Evolutionary conservation across 108 stramenopile genomes (phyloP).

Genomic region (Conticribra weissflogii): DNA sequence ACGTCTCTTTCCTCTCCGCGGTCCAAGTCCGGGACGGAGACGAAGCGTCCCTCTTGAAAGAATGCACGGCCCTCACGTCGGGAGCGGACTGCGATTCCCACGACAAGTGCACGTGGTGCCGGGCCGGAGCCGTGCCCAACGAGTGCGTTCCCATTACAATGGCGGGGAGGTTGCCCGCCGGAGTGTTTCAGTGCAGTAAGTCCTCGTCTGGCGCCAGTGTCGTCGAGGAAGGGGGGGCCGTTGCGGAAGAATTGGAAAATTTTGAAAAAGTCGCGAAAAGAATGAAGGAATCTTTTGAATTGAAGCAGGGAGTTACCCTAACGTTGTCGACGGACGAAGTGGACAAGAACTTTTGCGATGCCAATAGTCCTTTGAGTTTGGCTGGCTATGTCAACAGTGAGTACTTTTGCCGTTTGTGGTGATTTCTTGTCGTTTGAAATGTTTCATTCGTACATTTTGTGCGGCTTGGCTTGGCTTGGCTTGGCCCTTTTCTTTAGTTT

Average conservation of each 20-base stretch:
- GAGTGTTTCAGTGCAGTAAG: conserved; percentile 12
- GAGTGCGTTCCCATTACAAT: conserved; percentile 3
- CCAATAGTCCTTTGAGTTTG: conserved; percentile 37
- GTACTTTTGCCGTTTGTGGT: neutral
- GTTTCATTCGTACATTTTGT: no score
- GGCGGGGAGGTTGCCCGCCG: neutral
- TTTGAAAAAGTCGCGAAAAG: neutral
- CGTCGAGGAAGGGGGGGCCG: neutral
- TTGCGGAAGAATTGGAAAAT: neutral
- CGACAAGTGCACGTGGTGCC: conserved; percentile 21
- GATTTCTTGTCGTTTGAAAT: neutral
- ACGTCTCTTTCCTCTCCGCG: no score
- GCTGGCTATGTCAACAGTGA: conserved; percentile 54
- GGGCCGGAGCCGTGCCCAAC: conserved; percentile 15
- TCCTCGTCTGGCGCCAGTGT: neutral
- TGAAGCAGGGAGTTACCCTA: conserved; percentile 24
- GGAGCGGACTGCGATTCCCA: conserved; percentile 4
- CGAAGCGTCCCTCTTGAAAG: neutral
- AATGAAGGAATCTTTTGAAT: conserved; percentile 18
- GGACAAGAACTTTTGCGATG: conserved; percentile 49
- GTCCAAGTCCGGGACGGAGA: conserved; percentile 1
- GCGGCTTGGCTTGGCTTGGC: neutral
- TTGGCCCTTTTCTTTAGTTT: neutral
- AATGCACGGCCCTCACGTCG: neutral
- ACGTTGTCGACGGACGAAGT: conserved; percentile 35